Evolutionary conservation across 345 rosid genomes (phyloP), one percentile per base, ranked within the genome.

Genomic region (Kernera saxatilis): DNA sequence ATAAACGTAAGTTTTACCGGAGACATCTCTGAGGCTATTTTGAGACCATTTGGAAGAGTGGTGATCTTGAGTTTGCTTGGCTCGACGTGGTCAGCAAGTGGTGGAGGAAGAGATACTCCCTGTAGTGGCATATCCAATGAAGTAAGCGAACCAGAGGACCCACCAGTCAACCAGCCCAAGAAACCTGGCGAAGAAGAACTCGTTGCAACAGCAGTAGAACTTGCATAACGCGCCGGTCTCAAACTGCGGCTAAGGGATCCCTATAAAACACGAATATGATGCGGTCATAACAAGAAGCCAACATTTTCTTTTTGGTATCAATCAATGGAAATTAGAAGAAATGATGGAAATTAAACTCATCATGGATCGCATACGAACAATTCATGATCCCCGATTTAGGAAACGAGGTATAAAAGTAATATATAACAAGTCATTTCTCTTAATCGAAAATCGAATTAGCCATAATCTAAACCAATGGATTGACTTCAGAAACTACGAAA

Each of bases 41-140:
- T 86, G 63, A 86, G 69, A 10, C 97, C 96, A 79, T 93, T 93
- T 4, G 84, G 78, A 40, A 91, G 91, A 70, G 90, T 81, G 29
- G 78, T 84, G 57, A 82, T 59, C 82, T 72, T 75, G 43, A 82
- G 71, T 69, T 80, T 83, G 78, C 88, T 82, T 3, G 91, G 91
- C 77, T 85, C 86, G 1, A 86, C 80, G 33, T 68, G 78, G 76
- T 89, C 97, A n/a, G 94, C 81, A 1, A 91, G 71, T 0, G 84
- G 25, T 0, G 87, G 84, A 5, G 90, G 94, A 44, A 81, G 74
- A 4, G 86, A 69, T 33, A 91, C 78, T 1, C 91, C 89, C 13
- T 77, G 75, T 26, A 91, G 82, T 1, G 91, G 90, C 27, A 80
- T 77, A 33, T 83, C 81, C 65, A 93, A 57, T 25, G 92, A 76